phyloP scores from a whole-genome alignment of 768 basidiomycete species.

The Phylloporus rhodoxanthus region DNA sequence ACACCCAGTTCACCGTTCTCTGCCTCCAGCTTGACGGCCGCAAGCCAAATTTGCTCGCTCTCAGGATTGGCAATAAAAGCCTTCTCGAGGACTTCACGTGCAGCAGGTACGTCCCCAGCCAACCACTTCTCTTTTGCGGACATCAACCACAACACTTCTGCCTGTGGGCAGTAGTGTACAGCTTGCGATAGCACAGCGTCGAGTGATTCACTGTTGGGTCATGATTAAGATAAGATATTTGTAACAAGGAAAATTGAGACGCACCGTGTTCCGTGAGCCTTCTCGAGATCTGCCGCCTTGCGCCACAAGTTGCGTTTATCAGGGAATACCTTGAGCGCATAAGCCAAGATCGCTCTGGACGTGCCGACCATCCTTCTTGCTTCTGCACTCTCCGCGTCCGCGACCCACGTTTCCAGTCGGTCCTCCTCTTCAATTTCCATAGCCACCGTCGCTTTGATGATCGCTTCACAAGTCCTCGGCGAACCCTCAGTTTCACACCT shows the following conservation, averaged over 20 bases:
- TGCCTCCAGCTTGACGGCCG: slow-evolving; percentile 93
- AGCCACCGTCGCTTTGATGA: slow-evolving; percentile 87
- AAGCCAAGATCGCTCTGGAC: slow-evolving; percentile 83
- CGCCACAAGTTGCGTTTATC: slow-evolving; percentile 84
- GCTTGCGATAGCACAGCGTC: slow-evolving; percentile 78
- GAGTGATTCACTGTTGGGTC: slow-evolving; percentile 58
- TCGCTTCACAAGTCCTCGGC: slow-evolving; percentile 84
- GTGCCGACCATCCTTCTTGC: slow-evolving; percentile 70
- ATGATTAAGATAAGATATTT: background rate
- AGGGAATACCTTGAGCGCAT: slow-evolving; percentile 87
- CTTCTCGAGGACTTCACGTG: slow-evolving; percentile 79
- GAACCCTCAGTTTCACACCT: slow-evolving; percentile 82
- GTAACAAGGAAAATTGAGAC: slow-evolving; percentile 15
- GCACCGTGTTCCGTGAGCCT: slow-evolving; percentile 78
- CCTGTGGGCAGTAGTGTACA: slow-evolving; percentile 88
- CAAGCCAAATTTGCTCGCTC: slow-evolving; percentile 96
- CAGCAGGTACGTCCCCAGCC: slow-evolving; percentile 81
- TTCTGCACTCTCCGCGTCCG: slow-evolving; percentile 84
- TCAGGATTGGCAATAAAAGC: slow-evolving; percentile 95
- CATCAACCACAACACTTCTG: slow-evolving; percentile 97
- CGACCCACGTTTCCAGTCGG: slow-evolving; percentile 80
- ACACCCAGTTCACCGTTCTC: slow-evolving; percentile 89
- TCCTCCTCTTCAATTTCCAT: slow-evolving; percentile 97
- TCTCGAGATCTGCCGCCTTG: slow-evolving; percentile 88
- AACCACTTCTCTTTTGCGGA: slow-evolving; percentile 97